Percentiles rank a stretch among this genome's conserved stretches.
phyloP scores from a whole-genome alignment of 2,329 filamentous ascomycete species.

The Emericellopsis cladophorae region DNA sequence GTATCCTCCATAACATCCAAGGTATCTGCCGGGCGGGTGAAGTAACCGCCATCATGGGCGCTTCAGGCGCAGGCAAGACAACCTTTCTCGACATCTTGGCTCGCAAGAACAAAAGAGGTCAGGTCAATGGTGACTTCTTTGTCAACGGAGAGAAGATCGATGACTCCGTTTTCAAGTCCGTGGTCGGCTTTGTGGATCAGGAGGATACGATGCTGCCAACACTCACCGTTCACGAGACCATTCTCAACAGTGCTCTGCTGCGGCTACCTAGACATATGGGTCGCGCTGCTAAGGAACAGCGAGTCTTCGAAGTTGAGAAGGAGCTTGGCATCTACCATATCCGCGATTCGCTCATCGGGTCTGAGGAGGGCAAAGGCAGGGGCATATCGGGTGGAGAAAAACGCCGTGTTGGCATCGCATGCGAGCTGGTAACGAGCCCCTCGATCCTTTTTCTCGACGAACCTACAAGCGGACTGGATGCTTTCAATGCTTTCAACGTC shows the following conservation, averaged over 20 bases:
- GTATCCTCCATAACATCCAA: constrained; percentile 68
- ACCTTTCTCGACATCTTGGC: constrained; percentile 94
- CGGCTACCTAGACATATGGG: constrained; percentile 91
- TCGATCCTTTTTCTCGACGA: constrained; percentile 96
- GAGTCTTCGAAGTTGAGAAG: constrained; percentile 84
- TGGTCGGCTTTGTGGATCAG: constrained; percentile 95
- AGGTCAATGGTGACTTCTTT: constrained; percentile 68
- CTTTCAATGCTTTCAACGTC: constrained; percentile 96
- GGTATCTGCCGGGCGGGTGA: constrained; percentile 92
- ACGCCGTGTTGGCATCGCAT: constrained; percentile 89
- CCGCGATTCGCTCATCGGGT: constrained; percentile 88
- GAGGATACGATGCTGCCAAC: constrained; percentile 96
- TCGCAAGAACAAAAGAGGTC: constrained; percentile 88
- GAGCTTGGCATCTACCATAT: constrained; percentile 93
- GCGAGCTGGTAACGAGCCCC: constrained; percentile 92
- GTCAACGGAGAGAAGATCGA: constrained; percentile 86
- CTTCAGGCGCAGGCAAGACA: constrained; percentile 93
- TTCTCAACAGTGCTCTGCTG: constrained; percentile 83
- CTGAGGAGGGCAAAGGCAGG: constrained; percentile 84
- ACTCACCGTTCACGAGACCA: constrained; percentile 94
- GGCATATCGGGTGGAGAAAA: constrained; percentile 98
- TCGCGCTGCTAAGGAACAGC: constrained; percentile 73
- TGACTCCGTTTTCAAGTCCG: constrained; percentile 76
- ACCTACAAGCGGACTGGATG: constrained; percentile 89
- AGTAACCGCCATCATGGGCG: constrained; percentile 94